Evolutionary conservation across 305 asterid genomes (phyloP).

Genomic region (Fraxinus sp.): DNA sequence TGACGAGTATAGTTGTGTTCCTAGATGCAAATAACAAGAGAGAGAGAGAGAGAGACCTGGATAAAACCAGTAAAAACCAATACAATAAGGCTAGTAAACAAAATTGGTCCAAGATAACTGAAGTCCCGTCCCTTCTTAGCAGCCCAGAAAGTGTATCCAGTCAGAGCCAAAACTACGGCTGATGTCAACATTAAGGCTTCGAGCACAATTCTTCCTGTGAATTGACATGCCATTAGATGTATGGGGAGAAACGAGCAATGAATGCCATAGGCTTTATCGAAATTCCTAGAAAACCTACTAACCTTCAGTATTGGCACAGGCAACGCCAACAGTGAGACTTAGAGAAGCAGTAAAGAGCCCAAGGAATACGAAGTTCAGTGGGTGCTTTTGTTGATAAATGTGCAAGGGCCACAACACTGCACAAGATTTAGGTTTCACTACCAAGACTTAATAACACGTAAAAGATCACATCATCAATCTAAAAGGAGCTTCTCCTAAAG

Average conservation of each 20-base stretch:
- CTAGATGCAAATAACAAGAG: neutral
- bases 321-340: slow-evolving; percentile 81
- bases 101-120: slow-evolving; percentile 84
- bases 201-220: slow-evolving; percentile 79
- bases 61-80: slow-evolving; percentile 75
- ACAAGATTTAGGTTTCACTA: slow-evolving; percentile 15
- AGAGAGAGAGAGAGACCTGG: slow-evolving; percentile 48
- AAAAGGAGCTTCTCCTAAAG: neutral
- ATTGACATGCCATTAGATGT: neutral
- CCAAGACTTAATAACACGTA: neutral
- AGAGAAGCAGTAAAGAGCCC: slow-evolving; percentile 82
- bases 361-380: slow-evolving; percentile 79
- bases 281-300: slow-evolving; percentile 21
- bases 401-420: slow-evolving; percentile 89
- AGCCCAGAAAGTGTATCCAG: slow-evolving; percentile 99
- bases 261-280: neutral
- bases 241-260: slow-evolving; percentile 17
- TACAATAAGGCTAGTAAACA: slow-evolving; percentile 79
- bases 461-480: neutral
- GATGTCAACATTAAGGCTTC: slow-evolving; percentile 86
- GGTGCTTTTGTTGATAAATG: slow-evolving; percentile 86
- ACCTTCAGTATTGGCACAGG: slow-evolving; percentile 94
- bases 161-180: slow-evolving; percentile 81
- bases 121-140: slow-evolving; percentile 89
- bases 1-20: neutral